Evolutionary conservation across 2,329 filamentous ascomycete species (phyloP).

Genomic region (Nannizzia gypsea): DNA sequence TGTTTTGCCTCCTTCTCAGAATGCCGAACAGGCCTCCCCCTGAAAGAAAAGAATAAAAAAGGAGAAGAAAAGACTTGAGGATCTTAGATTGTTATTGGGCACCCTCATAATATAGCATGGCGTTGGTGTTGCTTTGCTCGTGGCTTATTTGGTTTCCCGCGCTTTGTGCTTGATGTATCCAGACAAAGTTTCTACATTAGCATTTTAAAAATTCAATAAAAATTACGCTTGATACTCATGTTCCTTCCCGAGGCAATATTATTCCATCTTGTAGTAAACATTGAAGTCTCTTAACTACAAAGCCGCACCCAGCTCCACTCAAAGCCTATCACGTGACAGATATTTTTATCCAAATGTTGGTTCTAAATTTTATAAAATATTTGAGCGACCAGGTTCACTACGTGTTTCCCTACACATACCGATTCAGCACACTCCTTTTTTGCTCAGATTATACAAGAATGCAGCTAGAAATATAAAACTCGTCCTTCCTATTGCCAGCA

Average conservation of each 20-base stretch:
- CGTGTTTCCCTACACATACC: neutral
- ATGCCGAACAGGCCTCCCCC: neutral
- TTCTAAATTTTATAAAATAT: too few relatives aligned
- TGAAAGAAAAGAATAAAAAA: conserved; percentile 15
- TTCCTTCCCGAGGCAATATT: neutral
- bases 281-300: too few relatives aligned
- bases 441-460: neutral
- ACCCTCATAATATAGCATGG: conserved; percentile 18
- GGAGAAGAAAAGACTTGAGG: conserved; percentile 17
- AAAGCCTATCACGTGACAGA: too few relatives aligned
- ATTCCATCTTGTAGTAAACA: neutral
- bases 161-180: conserved; percentile 2
- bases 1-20: neutral
- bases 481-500: neutral
- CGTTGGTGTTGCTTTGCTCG: conserved; percentile 15
- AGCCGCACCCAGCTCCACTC: too few relatives aligned
- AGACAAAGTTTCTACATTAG: neutral
- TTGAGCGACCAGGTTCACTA: neutral
- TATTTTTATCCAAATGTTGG: too few relatives aligned
- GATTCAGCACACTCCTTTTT: neutral
- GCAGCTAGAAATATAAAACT: neutral
- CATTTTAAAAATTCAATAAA: neutral
- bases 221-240: neutral
- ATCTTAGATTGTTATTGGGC: conserved; percentile 17
- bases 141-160: conserved; percentile 1